Percentiles rank a stretch among this genome's conserved stretches.
phyloP scores from a whole-genome alignment of 257 asterid genomes.

The Asclepias syriaca region DNA sequence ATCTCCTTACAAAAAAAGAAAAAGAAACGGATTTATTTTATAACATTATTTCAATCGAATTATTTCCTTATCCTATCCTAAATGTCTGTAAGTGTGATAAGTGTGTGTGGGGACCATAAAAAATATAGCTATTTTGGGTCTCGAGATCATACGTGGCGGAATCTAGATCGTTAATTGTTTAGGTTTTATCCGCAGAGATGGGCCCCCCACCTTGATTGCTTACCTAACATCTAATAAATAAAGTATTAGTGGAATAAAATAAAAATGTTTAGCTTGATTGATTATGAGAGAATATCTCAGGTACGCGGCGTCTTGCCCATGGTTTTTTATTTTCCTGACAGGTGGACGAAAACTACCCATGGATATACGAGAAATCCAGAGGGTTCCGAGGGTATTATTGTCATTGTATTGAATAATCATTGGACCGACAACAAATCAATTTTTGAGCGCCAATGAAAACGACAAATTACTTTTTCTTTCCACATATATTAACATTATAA shows the following conservation, averaged over 20 bases:
- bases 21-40: too few species aligned
- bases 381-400: background rate
- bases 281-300: slow-evolving; percentile 9
- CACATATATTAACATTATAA: background rate
- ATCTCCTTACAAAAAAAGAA: too few species aligned
- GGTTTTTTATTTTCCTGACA: slow-evolving; percentile 20
- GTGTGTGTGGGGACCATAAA: slow-evolving; percentile 21
- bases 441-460: background rate
- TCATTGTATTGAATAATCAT: background rate
- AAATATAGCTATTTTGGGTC: background rate
- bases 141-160: slow-evolving; percentile 26
- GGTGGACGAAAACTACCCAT: slow-evolving; percentile 25
- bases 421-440: background rate
- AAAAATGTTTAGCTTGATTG: slow-evolving; percentile 2
- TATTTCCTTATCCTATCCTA: slow-evolving; percentile 34
- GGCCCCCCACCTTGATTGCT: slow-evolving; percentile 36
- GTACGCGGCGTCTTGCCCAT: slow-evolving; percentile 72
- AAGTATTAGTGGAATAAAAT: background rate
- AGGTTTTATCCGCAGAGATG: slow-evolving; percentile 39
- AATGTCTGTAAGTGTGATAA: background rate
- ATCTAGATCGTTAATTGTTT: slow-evolving; percentile 21
- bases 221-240: slow-evolving; percentile 10
- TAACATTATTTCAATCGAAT: background rate
- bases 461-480: background rate
- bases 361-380: background rate